Evolutionary conservation across 176 grass and related monocot species (phyloP).

Genomic region (Areca catechu): DNA sequence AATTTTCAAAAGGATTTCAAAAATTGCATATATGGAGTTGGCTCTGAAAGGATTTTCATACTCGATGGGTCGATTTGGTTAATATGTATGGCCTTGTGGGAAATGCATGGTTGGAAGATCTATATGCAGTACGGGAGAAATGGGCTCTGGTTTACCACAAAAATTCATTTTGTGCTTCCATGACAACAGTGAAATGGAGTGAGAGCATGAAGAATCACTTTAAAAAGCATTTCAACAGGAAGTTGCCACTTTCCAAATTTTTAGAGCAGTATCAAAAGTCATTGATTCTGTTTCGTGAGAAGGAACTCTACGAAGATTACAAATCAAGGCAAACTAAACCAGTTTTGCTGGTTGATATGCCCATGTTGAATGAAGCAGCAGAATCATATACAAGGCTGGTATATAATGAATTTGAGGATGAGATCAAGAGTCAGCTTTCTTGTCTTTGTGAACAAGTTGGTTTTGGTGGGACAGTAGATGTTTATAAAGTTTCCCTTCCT

Average conservation of each 20-base stretch:
- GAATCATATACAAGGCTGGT: constrained; percentile 3
- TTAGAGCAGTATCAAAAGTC: constrained; percentile 1
- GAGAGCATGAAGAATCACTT: constrained; percentile 3
- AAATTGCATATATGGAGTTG: constrained; percentile 2
- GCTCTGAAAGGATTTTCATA: not conserved
- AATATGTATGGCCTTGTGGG: not conserved
- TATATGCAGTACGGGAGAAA: not conserved
- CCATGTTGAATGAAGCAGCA: constrained; percentile 1
- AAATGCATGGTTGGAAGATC: not conserved
- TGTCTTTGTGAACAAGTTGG: not conserved
- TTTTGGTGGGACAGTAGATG: not conserved
- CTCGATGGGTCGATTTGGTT: constrained; percentile 1
- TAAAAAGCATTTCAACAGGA: constrained; percentile 1
- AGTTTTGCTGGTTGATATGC: not conserved
- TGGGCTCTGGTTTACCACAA: not conserved
- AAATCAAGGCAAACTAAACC: not conserved
- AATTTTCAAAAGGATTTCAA: not conserved
- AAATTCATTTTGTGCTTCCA: constrained; percentile 2
- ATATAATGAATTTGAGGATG: constrained; percentile 5
- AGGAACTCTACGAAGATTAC: constrained; percentile 7
- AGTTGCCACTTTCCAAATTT: not conserved
- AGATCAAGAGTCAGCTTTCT: not conserved
- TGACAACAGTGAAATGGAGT: not conserved
- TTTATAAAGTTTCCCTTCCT: no score
- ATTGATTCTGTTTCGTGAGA: not conserved